A percentile compares a stretch with the other conserved stretches of the same genome.
Conservation (phyloP, 441 rosid species). For the Erodium chrysanthum region DNA sequence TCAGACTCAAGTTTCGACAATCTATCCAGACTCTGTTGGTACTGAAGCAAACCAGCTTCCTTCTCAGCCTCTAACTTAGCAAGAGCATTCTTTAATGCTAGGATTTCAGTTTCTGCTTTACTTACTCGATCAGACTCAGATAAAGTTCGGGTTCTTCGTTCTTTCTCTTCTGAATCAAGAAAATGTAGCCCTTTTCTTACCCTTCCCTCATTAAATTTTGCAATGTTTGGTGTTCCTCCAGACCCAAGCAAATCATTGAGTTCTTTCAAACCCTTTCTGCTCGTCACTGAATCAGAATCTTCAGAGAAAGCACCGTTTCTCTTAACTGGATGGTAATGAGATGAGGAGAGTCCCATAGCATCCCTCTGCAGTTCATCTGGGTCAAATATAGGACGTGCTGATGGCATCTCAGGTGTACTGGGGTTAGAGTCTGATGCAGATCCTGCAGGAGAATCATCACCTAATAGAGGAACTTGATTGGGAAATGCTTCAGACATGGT, state of each 20-base stretch:
- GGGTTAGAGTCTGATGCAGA: constrained; percentile 20
- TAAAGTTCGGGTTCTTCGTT: constrained; percentile 25
- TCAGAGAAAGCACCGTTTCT: constrained; percentile 54
- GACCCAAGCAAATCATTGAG: constrained; percentile 38
- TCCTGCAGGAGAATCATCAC: constrained; percentile 53
- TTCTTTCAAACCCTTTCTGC: constrained; percentile 47
- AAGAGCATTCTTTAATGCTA: constrained; percentile 55
- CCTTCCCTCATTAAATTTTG: constrained; percentile 29
- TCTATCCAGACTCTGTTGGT: constrained; percentile 61
- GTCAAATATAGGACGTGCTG: constrained; percentile 36
- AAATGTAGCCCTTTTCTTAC: constrained; percentile 66
- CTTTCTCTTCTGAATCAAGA: constrained; percentile 45
- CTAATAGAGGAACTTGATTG: constrained; percentile 59
- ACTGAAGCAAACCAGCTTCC: constrained; percentile 60
- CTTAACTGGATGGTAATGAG: constrained; percentile 34
- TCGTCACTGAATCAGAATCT: constrained; percentile 37
- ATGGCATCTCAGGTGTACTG: constrained; percentile 51
- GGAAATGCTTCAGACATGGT: constrained; percentile 79
- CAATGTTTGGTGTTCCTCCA: constrained; percentile 23
- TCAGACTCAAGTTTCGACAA: constrained; percentile 58
- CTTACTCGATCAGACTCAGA: constrained; percentile 55
- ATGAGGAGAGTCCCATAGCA: constrained; percentile 38
- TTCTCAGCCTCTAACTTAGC: constrained; percentile 79
- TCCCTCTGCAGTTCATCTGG: constrained; percentile 52
- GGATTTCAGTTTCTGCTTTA: constrained; percentile 68